phyloP scores from a whole-genome alignment of 2,329 filamentous ascomycete genomes.

The Colletotrichum nymphaeae region DNA sequence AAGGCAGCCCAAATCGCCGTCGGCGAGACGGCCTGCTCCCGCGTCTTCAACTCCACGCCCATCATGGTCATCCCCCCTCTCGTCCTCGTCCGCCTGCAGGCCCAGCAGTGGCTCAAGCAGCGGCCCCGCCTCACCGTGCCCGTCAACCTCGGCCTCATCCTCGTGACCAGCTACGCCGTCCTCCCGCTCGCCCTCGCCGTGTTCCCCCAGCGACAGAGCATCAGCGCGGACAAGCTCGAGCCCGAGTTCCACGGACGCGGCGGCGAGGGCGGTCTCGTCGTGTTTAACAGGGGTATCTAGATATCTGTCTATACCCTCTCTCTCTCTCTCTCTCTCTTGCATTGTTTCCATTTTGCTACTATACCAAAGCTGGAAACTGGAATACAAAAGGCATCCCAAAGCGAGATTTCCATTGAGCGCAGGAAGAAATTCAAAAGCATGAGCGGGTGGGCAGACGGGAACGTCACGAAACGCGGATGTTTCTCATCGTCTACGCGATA shows the following conservation, averaged over 20 bases:
- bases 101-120: slow-evolving; percentile 82
- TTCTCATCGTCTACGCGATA: neutral
- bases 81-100: slow-evolving; percentile 85
- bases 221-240: slow-evolving; percentile 81
- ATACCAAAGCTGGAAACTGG: no score
- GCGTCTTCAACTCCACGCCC: slow-evolving; percentile 92
- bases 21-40: slow-evolving; percentile 89
- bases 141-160: slow-evolving; percentile 87
- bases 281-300: slow-evolving; percentile 94
- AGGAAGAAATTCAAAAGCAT: neutral
- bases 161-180: slow-evolving; percentile 87
- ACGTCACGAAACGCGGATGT: neutral
- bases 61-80: slow-evolving; percentile 97
- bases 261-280: slow-evolving; percentile 84
- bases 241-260: slow-evolving; percentile 86
- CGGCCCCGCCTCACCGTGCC: slow-evolving; percentile 83
- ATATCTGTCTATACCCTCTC: neutral
- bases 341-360: neutral
- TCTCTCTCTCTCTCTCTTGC: no score
- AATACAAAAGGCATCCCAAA: neutral
- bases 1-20: slow-evolving; percentile 91
- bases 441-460: neutral
- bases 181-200: slow-evolving; percentile 89
- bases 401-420: neutral
- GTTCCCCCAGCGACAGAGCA: slow-evolving; percentile 91